phyloP scores from a whole-genome alignment of 768 basidiomycete species.

The Asterophora parasitica region DNA sequence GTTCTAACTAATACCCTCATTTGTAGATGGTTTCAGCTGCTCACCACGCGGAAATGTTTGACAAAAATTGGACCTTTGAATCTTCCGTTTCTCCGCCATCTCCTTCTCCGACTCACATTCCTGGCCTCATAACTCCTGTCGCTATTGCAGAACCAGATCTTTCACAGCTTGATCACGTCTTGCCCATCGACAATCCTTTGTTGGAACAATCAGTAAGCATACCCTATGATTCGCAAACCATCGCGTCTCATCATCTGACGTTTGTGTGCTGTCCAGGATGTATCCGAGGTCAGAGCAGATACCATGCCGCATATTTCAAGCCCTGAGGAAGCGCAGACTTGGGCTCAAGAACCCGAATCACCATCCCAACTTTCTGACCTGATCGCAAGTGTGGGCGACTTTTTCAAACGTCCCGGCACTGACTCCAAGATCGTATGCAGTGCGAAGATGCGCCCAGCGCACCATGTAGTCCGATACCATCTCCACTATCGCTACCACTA shows the following conservation, averaged over 20 bases:
- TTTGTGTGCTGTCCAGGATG: neutral
- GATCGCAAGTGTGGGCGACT: neutral
- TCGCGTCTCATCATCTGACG: neutral
- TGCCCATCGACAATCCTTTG: neutral
- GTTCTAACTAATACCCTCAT: too few relatives aligned
- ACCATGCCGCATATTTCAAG: neutral
- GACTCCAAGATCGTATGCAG: neutral
- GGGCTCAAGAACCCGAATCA: neutral
- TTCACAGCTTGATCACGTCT: neutral
- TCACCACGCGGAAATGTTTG: too few relatives aligned
- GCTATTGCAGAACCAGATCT: neutral
- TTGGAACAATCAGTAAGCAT: neutral
- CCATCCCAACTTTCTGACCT: neutral
- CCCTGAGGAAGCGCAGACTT: neutral
- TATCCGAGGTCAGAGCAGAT: neutral
- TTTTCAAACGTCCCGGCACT: neutral
- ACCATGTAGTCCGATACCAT: neutral
- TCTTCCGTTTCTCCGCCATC: too few relatives aligned
- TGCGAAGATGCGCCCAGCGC: neutral
- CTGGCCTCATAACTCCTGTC: neutral
- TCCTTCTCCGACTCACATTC: neutral
- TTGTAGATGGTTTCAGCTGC: too few relatives aligned
- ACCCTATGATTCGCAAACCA: neutral
- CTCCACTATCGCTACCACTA: constrained; percentile 18
- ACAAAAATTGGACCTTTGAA: too few relatives aligned